Conservation (phyloP, 2,329 filamentous ascomycete genomes). For the Neofusicoccum sp. region DNA sequence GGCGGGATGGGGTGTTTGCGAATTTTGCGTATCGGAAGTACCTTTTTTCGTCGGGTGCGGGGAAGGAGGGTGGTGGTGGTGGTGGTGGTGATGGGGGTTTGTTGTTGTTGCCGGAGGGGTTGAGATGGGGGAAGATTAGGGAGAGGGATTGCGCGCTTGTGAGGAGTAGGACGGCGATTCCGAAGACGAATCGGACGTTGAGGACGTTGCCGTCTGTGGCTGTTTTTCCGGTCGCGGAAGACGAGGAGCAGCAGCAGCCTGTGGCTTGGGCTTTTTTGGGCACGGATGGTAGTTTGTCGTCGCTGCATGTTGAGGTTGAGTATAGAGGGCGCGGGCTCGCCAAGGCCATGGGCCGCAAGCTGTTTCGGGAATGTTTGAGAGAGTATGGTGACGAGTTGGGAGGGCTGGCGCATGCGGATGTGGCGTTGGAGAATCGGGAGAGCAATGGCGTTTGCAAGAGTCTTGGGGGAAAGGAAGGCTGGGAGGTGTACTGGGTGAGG, state of each 20-base stretch:
- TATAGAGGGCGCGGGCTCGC: conserved; percentile 64
- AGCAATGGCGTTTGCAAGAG: conserved; percentile 64
- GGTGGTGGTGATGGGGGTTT: conserved; percentile 46
- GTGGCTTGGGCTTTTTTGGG: conserved; percentile 67
- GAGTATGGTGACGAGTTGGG: conserved; percentile 16
- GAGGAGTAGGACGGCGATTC: conserved; percentile 53
- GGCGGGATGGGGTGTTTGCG: conserved; percentile 31
- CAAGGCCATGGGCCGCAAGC: conserved; percentile 58
- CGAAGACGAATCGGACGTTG: conserved; percentile 51
- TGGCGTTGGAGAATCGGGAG: conserved; percentile 58
- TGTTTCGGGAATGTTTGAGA: conserved; percentile 50
- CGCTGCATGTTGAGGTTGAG: conserved; percentile 58
- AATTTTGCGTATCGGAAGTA: conserved; percentile 52
- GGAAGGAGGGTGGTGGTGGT: background rate
- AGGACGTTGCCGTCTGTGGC: conserved; percentile 38
- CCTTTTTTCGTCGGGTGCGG: conserved; percentile 48
- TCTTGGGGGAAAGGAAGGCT: conserved; percentile 56
- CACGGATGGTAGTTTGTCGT: conserved; percentile 60
- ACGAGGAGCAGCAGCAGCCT: conserved; percentile 32
- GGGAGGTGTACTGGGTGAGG: conserved; percentile 59
- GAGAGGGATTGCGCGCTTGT: conserved; percentile 58
- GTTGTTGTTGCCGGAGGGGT: conserved; percentile 43
- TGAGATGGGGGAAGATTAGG: conserved; percentile 57
- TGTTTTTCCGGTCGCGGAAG: conserved; percentile 31
- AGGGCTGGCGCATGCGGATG: conserved; percentile 51